Evolutionary conservation across 306 rosid species (phyloP), one percentile per base, ranked within the genome.

Genomic region (Fragaria vesca): DNA sequence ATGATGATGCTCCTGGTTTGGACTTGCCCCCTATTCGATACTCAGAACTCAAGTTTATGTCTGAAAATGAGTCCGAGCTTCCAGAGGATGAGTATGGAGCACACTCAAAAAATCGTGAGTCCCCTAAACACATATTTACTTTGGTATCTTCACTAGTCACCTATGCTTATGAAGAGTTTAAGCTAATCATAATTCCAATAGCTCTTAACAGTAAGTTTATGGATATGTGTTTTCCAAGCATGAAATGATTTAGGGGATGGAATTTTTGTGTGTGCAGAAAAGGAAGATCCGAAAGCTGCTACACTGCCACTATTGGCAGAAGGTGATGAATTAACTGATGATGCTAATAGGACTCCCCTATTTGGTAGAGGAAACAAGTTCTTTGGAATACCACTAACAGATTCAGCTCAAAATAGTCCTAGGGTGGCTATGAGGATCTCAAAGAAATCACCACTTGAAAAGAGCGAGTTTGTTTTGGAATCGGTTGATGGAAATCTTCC

Each of bases 351-450:
- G 74, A 91, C 96, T 38, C 89, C 97, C 1, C 79, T 72, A 15
- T 82, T 80, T 58, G 50, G 79, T 10, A 88, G 36, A 84, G 91
- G 92, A 40, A 90, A 85, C 68, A 90, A 81, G 80, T 91, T 96
- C 79, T 93, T 91, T 42, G 98, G 97, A 46, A 84, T 88, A 76
- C 86, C 98, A 40, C 84, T 95, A 7, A 72, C 97, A 55, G 96
- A 90, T 86, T 89, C 91, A 54, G 87, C 91, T 76, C 76, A 75
- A 58, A 90, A 79, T 77, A 85, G 90, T 76, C 97, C 97, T 3
- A 89, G 91, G 69, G 85, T 84, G 83, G 83, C 89, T 42, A 38
- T 79, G 81, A 89, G 69, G 74, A 60, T 83, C 62, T 66, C 81
- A 28, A 90, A 83, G 76, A 95, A 86, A 85, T 84, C 90, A 1